Base-by-base conservation (phyloP, 805 yeast species). In the Torulaspora maleeae region DNA sequence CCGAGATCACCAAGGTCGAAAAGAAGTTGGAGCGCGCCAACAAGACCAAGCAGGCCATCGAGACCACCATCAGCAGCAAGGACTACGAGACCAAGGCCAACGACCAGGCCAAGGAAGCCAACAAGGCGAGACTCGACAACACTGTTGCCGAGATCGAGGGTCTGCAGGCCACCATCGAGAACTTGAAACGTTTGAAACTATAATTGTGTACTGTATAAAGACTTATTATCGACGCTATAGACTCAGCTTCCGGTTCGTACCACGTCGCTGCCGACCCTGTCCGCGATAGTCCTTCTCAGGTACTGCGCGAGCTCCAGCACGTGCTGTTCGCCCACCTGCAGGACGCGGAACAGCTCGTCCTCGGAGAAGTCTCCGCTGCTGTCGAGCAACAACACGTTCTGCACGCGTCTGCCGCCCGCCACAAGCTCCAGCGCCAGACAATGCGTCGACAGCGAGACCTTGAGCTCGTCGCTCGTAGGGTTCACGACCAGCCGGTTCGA, bases 31-130 rank as follows among this genome's bases (percentile, higher is more conserved):
- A 67, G 49, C 84, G 83, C 67, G 78, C 83, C 36, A 67, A 71
- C 55, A 82, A 78, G 57, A 70, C 78, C 51, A 76, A 78, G 60
- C 75, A 74, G 51, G 76, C 78, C 60, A 75, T 86, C 50, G 79
- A 81, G 54, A 91, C 88, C 70, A 76, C 82, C 39, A 79, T 87
- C 55, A 63, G 66, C 48, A 78, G 81, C 49, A 73, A 82, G 55
- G 96, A 90, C 68, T 91, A 89, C 64, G 84, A 83, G 51, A 78
- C 79, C 52, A 93, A 91, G 78, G 96, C 95, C 48, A 81, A 81
- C 55, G 77, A 74, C 38, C 83, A 81, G 55, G 96, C 93, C 43
- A 82, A 84, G 67, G 93, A 85, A 57, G 77, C 79, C 51, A 91
- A 91, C 55, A 63, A 62, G 58, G 74, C 76, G 60, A 80, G 84